phyloP scores from a whole-genome alignment of 768 basidiomycete species.

The Boletus vermiculosoides region DNA sequence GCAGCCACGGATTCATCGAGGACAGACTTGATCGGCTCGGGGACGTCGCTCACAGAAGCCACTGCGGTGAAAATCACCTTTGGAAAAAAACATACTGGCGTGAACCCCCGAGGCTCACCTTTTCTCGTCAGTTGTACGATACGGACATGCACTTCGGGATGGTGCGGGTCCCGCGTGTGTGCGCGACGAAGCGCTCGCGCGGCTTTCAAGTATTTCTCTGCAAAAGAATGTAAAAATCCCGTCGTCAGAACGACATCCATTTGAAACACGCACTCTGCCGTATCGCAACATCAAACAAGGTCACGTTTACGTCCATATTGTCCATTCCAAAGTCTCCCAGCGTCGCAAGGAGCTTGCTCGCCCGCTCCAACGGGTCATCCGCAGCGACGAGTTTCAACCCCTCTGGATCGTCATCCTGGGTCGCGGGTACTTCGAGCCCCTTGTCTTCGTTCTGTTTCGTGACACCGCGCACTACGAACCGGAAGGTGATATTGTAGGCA shows the following conservation, averaged over 20 bases:
- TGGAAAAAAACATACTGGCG: neutral
- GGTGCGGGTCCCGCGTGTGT: constrained; percentile 46
- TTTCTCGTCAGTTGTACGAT: constrained; percentile 59
- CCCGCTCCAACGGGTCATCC: constrained; percentile 69
- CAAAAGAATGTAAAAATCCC: neutral
- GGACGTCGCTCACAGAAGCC: constrained; percentile 41
- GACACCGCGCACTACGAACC: constrained; percentile 22
- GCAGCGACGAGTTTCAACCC: constrained; percentile 67
- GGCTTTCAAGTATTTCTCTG: constrained; percentile 83
- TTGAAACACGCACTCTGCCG: constrained; percentile 62
- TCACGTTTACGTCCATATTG: constrained; percentile 69
- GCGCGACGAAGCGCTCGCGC: constrained; percentile 63
- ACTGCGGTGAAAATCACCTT: constrained; percentile 35
- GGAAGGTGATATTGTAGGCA: constrained; percentile 11
- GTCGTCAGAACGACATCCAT: neutral
- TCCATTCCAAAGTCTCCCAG: constrained; percentile 51
- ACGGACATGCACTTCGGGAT: constrained; percentile 72
- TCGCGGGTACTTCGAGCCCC: constrained; percentile 54
- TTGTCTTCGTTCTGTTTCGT: constrained; percentile 56
- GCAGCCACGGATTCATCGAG: constrained; percentile 47
- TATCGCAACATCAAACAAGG: constrained; percentile 77
- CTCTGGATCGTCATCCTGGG: constrained; percentile 82
- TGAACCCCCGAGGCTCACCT: constrained; percentile 37
- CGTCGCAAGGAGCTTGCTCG: constrained; percentile 67
- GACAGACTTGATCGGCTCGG: constrained; percentile 48